phyloP scores from a whole-genome alignment of 352 stramenopile genomes.

The Globisporangium cystogenes region DNA sequence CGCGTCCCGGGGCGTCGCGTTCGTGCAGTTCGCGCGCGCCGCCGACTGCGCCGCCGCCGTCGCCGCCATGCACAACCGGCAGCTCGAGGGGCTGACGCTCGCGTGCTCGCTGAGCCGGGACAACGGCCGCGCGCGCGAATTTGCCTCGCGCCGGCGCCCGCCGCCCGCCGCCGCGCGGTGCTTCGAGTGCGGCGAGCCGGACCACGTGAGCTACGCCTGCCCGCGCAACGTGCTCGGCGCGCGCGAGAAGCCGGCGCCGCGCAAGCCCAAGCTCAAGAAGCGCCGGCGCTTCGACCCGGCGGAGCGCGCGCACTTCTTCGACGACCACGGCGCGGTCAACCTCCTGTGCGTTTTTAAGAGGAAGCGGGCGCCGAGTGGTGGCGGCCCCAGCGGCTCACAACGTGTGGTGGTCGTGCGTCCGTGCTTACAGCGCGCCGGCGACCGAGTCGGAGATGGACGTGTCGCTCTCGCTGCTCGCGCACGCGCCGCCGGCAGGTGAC shows the following conservation, averaged over 20 bases:
- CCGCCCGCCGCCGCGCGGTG: conserved; percentile 54
- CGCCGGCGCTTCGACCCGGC: conserved; percentile 55
- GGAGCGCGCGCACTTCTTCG: conserved; percentile 63
- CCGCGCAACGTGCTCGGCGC: conserved; percentile 75
- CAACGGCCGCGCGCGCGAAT: conserved; percentile 76
- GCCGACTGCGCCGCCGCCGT: conserved; percentile 56
- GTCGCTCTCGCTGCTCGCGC: conserved; percentile 65
- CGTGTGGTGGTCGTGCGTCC: not conserved
- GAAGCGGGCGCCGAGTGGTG: too few species aligned
- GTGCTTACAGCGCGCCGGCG: conserved; percentile 30
- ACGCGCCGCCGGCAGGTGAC: conserved; percentile 22
- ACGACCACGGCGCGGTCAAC: conserved; percentile 52
- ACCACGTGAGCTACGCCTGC: conserved; percentile 83
- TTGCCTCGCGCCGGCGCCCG: conserved; percentile 69
- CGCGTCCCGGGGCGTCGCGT: conserved; percentile 71
- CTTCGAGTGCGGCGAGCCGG: conserved; percentile 78
- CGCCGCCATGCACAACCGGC: conserved; percentile 44
- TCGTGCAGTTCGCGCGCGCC: conserved; percentile 77
- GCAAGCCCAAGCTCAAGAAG: conserved; percentile 51
- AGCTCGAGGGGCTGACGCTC: conserved; percentile 61
- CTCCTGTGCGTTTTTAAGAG: conserved; percentile 68
- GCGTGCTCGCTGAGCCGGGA: conserved; percentile 63
- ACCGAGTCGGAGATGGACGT: conserved; percentile 43
- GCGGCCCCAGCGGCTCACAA: not conserved
- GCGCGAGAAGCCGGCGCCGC: conserved; percentile 45